These are phyloP conservation scores for Populus ilicifolia DNA, from an alignment of 345 rosid genomes.

Conservation along the genomic window DNA sequence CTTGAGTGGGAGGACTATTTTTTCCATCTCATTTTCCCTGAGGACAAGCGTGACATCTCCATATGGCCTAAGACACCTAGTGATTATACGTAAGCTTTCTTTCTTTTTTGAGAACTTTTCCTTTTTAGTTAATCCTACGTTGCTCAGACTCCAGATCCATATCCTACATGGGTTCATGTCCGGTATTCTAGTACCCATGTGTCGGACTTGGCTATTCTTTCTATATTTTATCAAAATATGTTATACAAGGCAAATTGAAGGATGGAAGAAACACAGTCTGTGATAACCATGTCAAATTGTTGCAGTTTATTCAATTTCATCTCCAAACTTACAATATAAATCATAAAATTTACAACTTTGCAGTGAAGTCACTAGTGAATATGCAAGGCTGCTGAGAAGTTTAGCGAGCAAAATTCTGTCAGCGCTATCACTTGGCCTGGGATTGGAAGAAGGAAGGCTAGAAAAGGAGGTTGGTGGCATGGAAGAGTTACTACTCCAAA, in stretches of 20 bases:
- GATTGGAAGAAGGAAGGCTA: conserved; percentile 75
- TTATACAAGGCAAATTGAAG: not conserved
- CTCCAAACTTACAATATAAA: not conserved
- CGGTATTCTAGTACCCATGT: not conserved
- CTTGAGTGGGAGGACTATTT: conserved; percentile 97
- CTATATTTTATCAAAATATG: not conserved
- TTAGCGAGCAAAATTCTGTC: conserved; percentile 63
- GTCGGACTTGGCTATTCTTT: not conserved
- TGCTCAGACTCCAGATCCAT: not conserved
- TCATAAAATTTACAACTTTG: not conserved
- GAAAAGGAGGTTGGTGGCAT: conserved; percentile 88
- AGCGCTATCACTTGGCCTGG: conserved; percentile 62
- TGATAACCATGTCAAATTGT: not conserved
- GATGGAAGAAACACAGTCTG: not conserved
- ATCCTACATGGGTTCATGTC: not conserved
- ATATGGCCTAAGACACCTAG: conserved; percentile 79
- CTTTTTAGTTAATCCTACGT: not conserved
- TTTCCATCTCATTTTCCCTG: conserved; percentile 78
- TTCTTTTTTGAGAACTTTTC: not conserved
- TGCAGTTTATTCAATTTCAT: not conserved
- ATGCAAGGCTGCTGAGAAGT: conserved; percentile 66
- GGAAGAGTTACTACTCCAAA: conserved; percentile 79
- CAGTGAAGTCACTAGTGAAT: conserved; percentile 74
- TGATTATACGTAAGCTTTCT: conserved; percentile 64
- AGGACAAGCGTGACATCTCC: conserved; percentile 69